phyloP scores from a whole-genome alignment of 768 basidiomycete genomes.

The Coprinellus micaceus region DNA sequence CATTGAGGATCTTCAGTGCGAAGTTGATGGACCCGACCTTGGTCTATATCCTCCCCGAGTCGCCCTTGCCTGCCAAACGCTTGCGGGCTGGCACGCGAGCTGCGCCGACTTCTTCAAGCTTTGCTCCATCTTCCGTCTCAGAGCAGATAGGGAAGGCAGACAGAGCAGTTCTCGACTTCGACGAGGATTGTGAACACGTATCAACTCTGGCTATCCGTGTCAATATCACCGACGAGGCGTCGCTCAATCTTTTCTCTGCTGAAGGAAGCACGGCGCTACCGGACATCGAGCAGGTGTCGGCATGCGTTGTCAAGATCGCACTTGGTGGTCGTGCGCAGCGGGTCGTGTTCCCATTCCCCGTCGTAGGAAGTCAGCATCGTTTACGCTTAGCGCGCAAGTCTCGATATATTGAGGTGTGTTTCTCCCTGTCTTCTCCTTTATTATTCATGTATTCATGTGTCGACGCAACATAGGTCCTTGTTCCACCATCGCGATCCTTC shows the following conservation, averaged over 20 bases:
- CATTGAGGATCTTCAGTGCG: constrained; percentile 25
- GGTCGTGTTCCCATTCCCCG: constrained; percentile 13
- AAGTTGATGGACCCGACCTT: constrained; percentile 24
- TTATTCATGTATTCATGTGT: constrained; percentile 17
- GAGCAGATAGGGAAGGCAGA: constrained; percentile 18
- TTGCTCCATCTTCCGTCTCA: neutral
- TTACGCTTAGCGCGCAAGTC: constrained; percentile 54
- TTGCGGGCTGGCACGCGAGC: constrained; percentile 16
- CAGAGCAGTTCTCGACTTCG: constrained; percentile 17
- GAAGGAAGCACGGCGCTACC: constrained; percentile 16
- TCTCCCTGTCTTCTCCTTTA: constrained; percentile 8
- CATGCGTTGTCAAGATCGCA: constrained; percentile 11
- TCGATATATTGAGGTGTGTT: constrained; percentile 42
- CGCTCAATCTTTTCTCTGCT: constrained; percentile 11
- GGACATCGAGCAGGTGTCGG: constrained; percentile 6
- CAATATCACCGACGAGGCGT: constrained; percentile 13
- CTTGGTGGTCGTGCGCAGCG: constrained; percentile 8
- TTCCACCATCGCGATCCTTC: constrained; percentile 15
- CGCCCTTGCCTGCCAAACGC: constrained; percentile 3
- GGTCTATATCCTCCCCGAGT: constrained; percentile 27
- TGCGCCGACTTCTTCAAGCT: constrained; percentile 1
- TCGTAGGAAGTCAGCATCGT: constrained; percentile 5
- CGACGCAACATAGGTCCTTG: constrained; percentile 26
- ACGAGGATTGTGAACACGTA: constrained; percentile 25
- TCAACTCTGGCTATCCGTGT: constrained; percentile 14